Percentiles rank a stretch among this genome's conserved stretches.
Evolutionary conservation across 2,329 filamentous ascomycete genomes (phyloP).

Genomic region (Xylaria arbuscula): DNA sequence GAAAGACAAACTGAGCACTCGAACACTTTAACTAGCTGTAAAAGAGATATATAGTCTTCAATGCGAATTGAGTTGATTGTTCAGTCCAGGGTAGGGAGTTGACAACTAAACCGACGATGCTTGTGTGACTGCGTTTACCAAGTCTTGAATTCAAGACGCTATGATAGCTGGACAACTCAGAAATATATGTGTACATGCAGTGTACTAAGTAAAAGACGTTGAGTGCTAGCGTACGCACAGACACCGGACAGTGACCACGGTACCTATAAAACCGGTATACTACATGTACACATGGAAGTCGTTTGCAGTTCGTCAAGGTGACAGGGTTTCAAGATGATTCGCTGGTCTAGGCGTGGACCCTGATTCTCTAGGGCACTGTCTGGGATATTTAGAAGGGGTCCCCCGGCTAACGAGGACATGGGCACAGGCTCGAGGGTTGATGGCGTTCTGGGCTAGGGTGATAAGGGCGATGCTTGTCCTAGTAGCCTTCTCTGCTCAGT

Average conservation of each 20-base stretch:
- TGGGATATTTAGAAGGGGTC: conserved; percentile 24
- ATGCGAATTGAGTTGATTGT: background rate
- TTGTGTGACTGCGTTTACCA: background rate
- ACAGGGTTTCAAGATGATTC: conserved; percentile 24
- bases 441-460: conserved; percentile 13
- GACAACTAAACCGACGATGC: background rate
- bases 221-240: conserved; percentile 12
- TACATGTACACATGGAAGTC: no score
- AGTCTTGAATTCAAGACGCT: no score
- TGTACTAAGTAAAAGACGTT: background rate
- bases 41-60: background rate
- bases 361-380: conserved; percentile 8
- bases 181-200: background rate
- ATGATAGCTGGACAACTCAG: background rate
- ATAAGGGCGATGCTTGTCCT: conserved; percentile 7
- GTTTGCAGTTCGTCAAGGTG: conserved; percentile 20
- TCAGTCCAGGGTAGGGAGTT: background rate
- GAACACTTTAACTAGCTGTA: background rate
- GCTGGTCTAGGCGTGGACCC: conserved; percentile 20
- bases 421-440: conserved; percentile 18
- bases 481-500: background rate
- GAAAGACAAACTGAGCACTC: no score
- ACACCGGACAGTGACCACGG: conserved; percentile 1
- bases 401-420: conserved; percentile 16
- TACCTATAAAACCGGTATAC: background rate